phyloP scores from a whole-genome alignment of 169 alveolate genomes.

The Cryptosporidium tyzzeri region DNA sequence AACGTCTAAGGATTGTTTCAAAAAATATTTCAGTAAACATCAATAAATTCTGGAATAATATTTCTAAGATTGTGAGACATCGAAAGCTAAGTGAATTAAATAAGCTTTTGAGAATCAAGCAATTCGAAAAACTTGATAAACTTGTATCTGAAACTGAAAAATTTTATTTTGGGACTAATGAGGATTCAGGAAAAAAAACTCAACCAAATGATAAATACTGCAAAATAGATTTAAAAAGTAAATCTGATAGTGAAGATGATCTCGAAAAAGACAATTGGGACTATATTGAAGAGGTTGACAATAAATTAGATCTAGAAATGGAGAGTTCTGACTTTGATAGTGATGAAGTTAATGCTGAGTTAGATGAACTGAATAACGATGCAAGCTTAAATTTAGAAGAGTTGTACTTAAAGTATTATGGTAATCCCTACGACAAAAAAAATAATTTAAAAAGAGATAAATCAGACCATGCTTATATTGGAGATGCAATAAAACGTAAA shows the following conservation, averaged over 20 bases:
- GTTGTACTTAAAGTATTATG: conserved; percentile 37
- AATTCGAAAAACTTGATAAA: conserved; percentile 70
- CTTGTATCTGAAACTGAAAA: conserved; percentile 46
- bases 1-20: conserved; percentile 28
- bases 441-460: background rate
- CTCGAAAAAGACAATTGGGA: conserved; percentile 30
- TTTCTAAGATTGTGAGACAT: conserved; percentile 51
- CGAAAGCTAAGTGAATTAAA: conserved; percentile 43
- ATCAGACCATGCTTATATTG: background rate
- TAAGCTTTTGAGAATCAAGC: conserved; percentile 37
- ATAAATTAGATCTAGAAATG: conserved; percentile 65
- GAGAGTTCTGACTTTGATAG: conserved; percentile 40
- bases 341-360: conserved; percentile 75
- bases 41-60: conserved; percentile 53
- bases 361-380: conserved; percentile 74
- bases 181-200: background rate
- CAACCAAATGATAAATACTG: background rate
- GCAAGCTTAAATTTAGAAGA: conserved; percentile 73
- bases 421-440: background rate
- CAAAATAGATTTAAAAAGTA: conserved; percentile 8
- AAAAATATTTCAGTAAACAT: conserved; percentile 39
- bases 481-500: background rate
- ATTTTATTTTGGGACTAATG: background rate
- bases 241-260: conserved; percentile 58
- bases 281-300: conserved; percentile 53